These are phyloP conservation scores for Colletotrichum navitas DNA, from an alignment of 2,329 filamentous ascomycete genomes.

Conservation along the genomic window DNA sequence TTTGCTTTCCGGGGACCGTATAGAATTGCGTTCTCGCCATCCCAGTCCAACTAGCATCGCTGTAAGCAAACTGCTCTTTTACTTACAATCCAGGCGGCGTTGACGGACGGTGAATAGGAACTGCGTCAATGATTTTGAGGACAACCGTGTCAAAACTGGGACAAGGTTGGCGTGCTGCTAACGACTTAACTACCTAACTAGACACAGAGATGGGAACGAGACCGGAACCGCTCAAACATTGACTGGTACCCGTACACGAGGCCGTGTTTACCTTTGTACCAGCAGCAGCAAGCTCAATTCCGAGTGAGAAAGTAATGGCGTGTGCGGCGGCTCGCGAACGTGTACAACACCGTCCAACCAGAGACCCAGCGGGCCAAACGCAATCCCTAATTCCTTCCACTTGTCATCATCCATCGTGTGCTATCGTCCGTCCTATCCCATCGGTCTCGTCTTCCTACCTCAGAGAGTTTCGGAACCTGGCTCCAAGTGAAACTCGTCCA, in stretches of 20 bases:
- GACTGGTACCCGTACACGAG: not conserved
- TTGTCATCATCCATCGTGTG: conserved; percentile 17
- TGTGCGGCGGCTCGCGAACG: conserved; percentile 23
- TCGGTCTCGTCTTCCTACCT: not conserved
- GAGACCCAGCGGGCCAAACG: conserved; percentile 17
- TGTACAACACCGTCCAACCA: conserved; percentile 31
- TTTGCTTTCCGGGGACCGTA: not conserved
- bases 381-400: conserved; percentile 13
- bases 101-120: not conserved
- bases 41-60: not conserved
- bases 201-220: not conserved
- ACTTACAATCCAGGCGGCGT: not conserved
- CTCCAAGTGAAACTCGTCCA: conserved; percentile 37
- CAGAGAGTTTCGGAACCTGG: conserved; percentile 38
- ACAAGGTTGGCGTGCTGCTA: conserved; percentile 1
- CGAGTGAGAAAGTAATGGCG: not conserved
- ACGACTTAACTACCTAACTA: not conserved
- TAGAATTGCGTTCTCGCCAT: not conserved
- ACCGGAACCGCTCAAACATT: not conserved
- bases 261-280: not conserved
- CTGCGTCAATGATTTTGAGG: conserved; percentile 12
- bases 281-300: not conserved
- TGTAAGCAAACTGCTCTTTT: not conserved
- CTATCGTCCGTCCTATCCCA: not conserved
- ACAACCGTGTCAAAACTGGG: not conserved